These are phyloP conservation scores for Yamadazyma kanchanaburiensis DNA, from an alignment of 1,139 yeast genomes.

Conservation along the genomic window DNA sequence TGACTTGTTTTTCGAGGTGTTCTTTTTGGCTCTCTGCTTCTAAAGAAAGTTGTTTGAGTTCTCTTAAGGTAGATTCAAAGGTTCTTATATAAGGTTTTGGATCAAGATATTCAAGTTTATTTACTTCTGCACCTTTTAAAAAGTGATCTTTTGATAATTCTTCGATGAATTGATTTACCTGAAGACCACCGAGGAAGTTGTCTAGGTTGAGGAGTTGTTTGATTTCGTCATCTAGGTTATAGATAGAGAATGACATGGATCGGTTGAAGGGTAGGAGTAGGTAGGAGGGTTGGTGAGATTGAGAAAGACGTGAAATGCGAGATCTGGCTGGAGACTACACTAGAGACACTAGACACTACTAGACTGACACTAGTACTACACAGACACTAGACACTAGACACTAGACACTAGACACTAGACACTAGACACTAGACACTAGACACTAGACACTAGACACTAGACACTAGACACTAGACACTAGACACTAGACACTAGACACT, in stretches of 20 bases:
- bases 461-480: too few species aligned
- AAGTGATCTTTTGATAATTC: constrained; percentile 72
- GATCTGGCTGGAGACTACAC: not conserved
- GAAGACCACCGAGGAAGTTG: constrained; percentile 65
- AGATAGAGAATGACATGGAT: constrained; percentile 43
- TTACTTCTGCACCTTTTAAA: constrained; percentile 52
- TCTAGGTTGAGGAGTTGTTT: constrained; percentile 64
- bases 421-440: too few species aligned
- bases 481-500: too few species aligned
- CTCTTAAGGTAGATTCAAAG: constrained; percentile 80
- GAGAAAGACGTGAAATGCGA: not conserved
- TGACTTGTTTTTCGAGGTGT: constrained; percentile 53
- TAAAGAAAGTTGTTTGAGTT: constrained; percentile 55
- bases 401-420: too few species aligned
- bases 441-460: too few species aligned
- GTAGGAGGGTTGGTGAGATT: not conserved
- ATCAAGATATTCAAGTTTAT: constrained; percentile 59
- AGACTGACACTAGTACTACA: constrained; percentile 1
- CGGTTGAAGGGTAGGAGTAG: not conserved
- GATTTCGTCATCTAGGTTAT: constrained; percentile 68
- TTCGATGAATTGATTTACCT: constrained; percentile 82
- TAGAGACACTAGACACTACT: not conserved
- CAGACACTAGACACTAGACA: too few species aligned
- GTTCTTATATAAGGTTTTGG: constrained; percentile 95
- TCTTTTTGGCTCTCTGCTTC: constrained; percentile 51